Base-by-base conservation (phyloP, 208 protist genomes). In the Leishmania turanica region DNA sequence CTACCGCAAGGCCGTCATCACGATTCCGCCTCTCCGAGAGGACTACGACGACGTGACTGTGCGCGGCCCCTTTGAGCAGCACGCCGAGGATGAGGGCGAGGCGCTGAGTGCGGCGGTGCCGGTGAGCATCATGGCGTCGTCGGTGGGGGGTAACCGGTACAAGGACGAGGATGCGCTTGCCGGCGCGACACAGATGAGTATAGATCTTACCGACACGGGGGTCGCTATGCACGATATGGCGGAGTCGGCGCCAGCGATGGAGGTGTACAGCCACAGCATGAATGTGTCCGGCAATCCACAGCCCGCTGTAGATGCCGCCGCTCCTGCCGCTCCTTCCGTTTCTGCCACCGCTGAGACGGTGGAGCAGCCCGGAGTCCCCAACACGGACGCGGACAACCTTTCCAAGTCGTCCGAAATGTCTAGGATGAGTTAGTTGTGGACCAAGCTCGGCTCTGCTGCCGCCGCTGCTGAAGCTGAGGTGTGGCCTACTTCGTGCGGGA, bases 1-100 rank as follows among this genome's bases (percentile, higher is more conserved):
- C 77, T 94, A 92, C 86, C 86, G 90, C 80, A 79, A 82, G 77
- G 84, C 88, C 60, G 47, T 83, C 66, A 88, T 96, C 75, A 86
- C 84, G 34, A 82, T 96, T 62, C 80, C 87, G 27, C 75, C 72
- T 40, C 82, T 91, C 1, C 90, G 92, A 53, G 87, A 92, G 70
- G 92, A 96, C 82, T 96, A 89, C 69, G 90, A 91, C 54, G 80
- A 83, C 56, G 79, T 60, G 60, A 58, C 51, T 13, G 62, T 90
- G 21, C 64, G 65, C 37, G 77, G 82, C 11, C 60, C 74, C 0
- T 71, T 64, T 40, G 81, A 84, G 68, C 51, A 77, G 72, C 70
- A 83, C 68, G 66, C 69, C 42, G 84, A 82, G 78, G 85, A 68
- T 40, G 71, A 78, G 2, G 78, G 37, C 66, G 79, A 82, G 79